Conservation (phyloP, 2,329 filamentous ascomycete genomes). For the Aureobasidium sp. region DNA sequence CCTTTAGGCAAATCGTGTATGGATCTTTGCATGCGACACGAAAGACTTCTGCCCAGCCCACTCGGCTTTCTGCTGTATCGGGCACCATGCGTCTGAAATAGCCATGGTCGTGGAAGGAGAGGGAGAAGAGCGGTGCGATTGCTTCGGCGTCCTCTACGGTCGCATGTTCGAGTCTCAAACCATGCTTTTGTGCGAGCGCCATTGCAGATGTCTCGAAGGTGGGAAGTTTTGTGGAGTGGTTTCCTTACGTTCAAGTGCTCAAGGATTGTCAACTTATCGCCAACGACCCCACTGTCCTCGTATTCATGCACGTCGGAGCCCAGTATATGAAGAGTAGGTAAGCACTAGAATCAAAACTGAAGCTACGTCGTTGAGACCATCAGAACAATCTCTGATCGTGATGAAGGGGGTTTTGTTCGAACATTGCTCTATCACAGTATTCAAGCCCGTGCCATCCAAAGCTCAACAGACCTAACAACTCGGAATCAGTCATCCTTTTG, state of each 20-base stretch:
- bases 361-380: too few species aligned
- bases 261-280: neutral
- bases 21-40: neutral
- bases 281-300: neutral
- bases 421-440: neutral
- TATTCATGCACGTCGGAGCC: neutral
- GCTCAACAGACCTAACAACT: neutral
- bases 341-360: neutral
- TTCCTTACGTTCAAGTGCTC: neutral
- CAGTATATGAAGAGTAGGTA: neutral
- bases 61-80: neutral
- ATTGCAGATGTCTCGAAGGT: neutral
- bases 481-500: constrained; percentile 24
- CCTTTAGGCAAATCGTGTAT: neutral
- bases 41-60: neutral
- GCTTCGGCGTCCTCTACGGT: neutral
- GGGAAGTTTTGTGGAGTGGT: neutral
- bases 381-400: too few species aligned
- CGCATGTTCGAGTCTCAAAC: neutral
- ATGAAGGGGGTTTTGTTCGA: neutral
- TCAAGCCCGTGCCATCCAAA: neutral
- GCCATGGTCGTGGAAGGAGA: neutral
- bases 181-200: neutral
- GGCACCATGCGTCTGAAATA: neutral
- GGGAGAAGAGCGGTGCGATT: neutral